Percentiles rank a stretch among this genome's conserved stretches.
phyloP scores from a whole-genome alignment of 129 eudicot genomes.

The Lactuca saligna region DNA sequence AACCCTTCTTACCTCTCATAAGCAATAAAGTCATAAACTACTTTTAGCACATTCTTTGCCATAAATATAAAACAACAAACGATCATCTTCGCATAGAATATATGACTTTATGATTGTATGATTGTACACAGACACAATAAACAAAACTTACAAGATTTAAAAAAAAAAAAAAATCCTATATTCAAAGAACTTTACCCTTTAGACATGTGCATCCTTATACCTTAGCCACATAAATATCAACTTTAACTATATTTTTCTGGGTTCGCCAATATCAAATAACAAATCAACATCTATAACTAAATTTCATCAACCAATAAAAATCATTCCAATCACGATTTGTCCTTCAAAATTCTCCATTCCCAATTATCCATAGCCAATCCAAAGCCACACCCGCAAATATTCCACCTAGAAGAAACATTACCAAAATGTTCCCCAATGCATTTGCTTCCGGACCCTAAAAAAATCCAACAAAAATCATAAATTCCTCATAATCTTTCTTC shows the following conservation, averaged over 20 bases:
- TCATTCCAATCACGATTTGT: not conserved
- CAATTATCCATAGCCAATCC: conserved; percentile 81
- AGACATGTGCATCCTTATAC: not conserved
- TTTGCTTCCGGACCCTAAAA: conserved; percentile 81
- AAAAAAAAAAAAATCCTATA: not conserved
- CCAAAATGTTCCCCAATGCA: conserved; percentile 68
- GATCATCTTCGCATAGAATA: too few relatives aligned
- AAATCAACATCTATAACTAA: not conserved
- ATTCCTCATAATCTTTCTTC: not conserved
- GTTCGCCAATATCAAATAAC: not conserved
- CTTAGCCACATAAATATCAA: not conserved
- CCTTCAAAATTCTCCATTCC: conserved; percentile 36
- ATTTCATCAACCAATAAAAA: not conserved
- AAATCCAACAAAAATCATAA: not conserved
- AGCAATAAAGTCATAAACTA: too few relatives aligned
- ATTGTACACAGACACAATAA: not conserved
- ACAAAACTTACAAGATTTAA: not conserved
- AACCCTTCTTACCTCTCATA: too few relatives aligned
- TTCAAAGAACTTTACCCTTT: not conserved
- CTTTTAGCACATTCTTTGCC: not conserved
- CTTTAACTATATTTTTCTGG: too few relatives aligned
- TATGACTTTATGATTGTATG: not conserved
- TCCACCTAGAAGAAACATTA: conserved; percentile 62
- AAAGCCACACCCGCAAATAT: conserved; percentile 64
- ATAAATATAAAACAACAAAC: too few relatives aligned